Percentiles rank a stretch among this genome's conserved stretches.
Evolutionary conservation across 1,139 yeast species (phyloP).

Genomic region (Yamadazyma conglobata): DNA sequence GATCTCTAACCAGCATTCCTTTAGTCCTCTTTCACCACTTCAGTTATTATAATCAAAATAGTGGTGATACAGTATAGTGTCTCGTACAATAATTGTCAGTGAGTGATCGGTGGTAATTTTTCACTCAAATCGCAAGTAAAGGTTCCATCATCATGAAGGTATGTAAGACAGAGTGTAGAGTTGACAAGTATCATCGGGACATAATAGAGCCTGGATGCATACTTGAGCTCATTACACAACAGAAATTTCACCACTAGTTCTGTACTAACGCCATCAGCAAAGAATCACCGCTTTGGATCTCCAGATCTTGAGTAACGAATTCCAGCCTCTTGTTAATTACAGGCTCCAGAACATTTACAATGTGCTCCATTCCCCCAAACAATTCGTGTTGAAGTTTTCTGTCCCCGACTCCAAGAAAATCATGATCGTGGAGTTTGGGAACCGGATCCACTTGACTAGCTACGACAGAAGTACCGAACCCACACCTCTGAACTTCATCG

Average conservation of each 20-base stretch:
- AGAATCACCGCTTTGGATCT: conserved; percentile 83
- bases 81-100: too few relatives aligned
- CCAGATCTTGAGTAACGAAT: conserved; percentile 66
- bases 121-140: conserved; percentile 3
- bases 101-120: too few relatives aligned
- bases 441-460: conserved; percentile 73
- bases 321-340: conserved; percentile 58
- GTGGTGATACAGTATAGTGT: too few relatives aligned
- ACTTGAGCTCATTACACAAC: too few relatives aligned
- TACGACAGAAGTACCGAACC: conserved; percentile 78
- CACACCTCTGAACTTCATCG: conserved; percentile 79
- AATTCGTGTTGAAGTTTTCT: conserved; percentile 76
- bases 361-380: conserved; percentile 66
- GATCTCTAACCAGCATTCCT: too few relatives aligned
- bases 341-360: conserved; percentile 85
- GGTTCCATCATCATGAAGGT: conserved; percentile 7
- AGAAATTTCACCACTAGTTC: too few relatives aligned
- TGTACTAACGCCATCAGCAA: conserved; percentile 48
- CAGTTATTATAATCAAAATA: too few relatives aligned
- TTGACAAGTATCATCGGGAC: too few relatives aligned
- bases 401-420: conserved; percentile 78
- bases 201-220: too few relatives aligned
- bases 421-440: conserved; percentile 82
- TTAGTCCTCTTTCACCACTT: too few relatives aligned
- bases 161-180: too few relatives aligned